Percentiles rank a stretch among this genome's conserved stretches.
Evolutionary conservation across 2,329 filamentous ascomycete genomes (phyloP).

Genomic region (Beauveria asiatica): DNA sequence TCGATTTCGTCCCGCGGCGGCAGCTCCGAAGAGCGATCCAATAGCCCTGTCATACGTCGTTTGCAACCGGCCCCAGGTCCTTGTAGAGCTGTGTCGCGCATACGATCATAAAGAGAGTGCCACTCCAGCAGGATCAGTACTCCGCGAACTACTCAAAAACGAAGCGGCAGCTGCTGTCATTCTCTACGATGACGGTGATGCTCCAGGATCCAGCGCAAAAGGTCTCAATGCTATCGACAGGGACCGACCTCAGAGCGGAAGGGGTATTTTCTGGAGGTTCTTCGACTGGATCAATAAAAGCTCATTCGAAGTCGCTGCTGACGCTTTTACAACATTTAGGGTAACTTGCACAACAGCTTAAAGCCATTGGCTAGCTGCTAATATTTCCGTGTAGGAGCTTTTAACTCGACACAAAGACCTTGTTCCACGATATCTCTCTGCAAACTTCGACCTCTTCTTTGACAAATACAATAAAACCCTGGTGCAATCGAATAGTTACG

Average conservation of each 20-base stretch:
- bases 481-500: conserved; percentile 88
- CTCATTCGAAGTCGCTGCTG: conserved; percentile 91
- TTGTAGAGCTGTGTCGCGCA: conserved; percentile 79
- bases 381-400: conserved; percentile 56
- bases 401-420: conserved; percentile 89
- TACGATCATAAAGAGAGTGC: conserved; percentile 89
- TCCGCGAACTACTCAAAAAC: conserved; percentile 81
- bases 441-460: conserved; percentile 93
- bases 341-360: conserved; percentile 35
- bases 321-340: conserved; percentile 95
- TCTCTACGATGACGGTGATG: conserved; percentile 78
- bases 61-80: conserved; percentile 74
- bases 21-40: conserved; percentile 62
- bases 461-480: conserved; percentile 78
- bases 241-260: conserved; percentile 64
- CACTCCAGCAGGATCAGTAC: conserved; percentile 79
- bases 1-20: conserved; percentile 69
- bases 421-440: conserved; percentile 76
- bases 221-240: conserved; percentile 71
- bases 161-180: conserved; percentile 87
- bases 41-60: conserved; percentile 84
- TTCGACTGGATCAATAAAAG: conserved; percentile 97
- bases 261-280: conserved; percentile 91
- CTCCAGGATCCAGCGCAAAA: conserved; percentile 61
- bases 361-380: not conserved